phyloP scores from a whole-genome alignment of 306 rosid genomes.

The Comarum palustre region DNA sequence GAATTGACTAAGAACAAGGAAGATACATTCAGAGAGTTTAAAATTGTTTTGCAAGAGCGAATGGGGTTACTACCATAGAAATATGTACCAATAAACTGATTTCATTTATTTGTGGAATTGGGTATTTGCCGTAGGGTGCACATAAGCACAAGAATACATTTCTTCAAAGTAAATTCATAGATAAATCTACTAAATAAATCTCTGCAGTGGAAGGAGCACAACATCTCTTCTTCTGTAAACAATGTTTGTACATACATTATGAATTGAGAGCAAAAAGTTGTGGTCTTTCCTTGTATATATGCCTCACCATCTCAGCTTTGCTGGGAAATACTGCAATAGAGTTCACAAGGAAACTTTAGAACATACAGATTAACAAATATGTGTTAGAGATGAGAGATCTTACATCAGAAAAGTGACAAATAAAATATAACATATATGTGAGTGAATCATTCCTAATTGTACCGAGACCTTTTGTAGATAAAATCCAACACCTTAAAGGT shows the following conservation, averaged over 20 bases:
- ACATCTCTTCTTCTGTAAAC: constrained; percentile 3
- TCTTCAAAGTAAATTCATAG: neutral
- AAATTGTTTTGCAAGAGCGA: neutral
- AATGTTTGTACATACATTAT: neutral
- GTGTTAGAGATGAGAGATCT: too few relatives aligned
- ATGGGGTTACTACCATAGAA: neutral
- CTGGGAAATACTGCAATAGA: constrained; percentile 48
- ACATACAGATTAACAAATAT: too few relatives aligned
- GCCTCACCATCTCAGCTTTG: constrained; percentile 45
- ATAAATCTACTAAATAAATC: neutral
- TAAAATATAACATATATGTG: too few relatives aligned
- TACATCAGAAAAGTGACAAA: too few relatives aligned
- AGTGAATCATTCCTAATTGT: too few relatives aligned
- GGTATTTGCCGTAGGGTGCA: neutral
- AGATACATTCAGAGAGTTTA: neutral
- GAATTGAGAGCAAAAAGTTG: neutral
- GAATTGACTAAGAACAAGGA: neutral
- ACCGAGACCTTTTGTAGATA: too few relatives aligned
- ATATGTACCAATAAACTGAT: neutral
- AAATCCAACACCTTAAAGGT: too few relatives aligned
- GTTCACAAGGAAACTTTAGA: neutral
- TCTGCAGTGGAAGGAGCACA: neutral
- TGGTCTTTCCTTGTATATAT: neutral
- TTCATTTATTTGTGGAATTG: neutral
- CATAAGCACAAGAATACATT: constrained; percentile 1